phyloP scores from a whole-genome alignment of 257 asterid genomes.

The Nicotiana benthamiana region DNA sequence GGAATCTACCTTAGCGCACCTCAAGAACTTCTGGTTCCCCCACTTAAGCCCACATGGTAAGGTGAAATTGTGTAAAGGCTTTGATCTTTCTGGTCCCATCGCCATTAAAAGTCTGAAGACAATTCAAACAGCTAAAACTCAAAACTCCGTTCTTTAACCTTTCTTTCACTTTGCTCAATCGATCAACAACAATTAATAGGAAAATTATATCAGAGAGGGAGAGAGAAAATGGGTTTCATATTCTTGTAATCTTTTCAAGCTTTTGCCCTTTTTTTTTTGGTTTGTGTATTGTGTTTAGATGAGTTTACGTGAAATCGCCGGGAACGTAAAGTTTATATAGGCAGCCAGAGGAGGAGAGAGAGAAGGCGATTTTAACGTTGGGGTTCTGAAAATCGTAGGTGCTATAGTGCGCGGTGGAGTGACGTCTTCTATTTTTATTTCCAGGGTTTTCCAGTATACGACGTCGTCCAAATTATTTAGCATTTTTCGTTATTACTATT shows the following conservation, averaged over 20 bases:
- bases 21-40: slow-evolving; percentile 57
- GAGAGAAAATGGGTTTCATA: neutral
- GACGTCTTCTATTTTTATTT: neutral
- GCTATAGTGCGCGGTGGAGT: slow-evolving; percentile 1
- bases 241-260: neutral
- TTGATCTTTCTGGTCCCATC: slow-evolving; percentile 53
- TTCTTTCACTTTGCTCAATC: neutral
- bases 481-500: rapidly evolving
- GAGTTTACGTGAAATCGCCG: slow-evolving; percentile 21
- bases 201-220: neutral
- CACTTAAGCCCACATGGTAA: slow-evolving; percentile 53
- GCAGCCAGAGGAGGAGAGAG: neutral
- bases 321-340: slow-evolving; percentile 20
- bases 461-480: neutral
- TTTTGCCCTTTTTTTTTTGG: neutral
- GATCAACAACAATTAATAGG: neutral
- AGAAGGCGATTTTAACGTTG: slow-evolving; percentile 26
- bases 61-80: slow-evolving; percentile 59
- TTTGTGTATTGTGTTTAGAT: neutral
- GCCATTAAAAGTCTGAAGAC: slow-evolving; percentile 12
- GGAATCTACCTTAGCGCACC: slow-evolving; percentile 55
- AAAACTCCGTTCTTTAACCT: neutral
- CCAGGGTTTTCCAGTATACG: neutral
- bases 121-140: neutral
- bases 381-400: neutral